A percentile compares a stretch with the other conserved stretches of the same genome.
phyloP scores from a whole-genome alignment of 164 flowering plant species.

The Chloranthus sessilifolius region DNA sequence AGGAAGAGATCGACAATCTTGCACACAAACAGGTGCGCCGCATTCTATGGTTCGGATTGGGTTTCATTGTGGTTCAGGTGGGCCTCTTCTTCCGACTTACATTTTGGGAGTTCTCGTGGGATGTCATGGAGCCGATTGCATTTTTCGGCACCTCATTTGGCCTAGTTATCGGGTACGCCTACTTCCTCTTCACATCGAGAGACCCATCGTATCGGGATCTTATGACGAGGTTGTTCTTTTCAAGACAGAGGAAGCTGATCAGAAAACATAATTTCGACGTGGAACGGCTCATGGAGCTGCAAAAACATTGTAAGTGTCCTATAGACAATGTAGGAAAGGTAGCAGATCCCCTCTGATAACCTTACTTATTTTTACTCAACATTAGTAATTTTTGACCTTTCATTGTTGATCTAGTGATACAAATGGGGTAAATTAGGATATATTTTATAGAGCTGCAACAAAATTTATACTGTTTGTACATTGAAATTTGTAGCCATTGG shows the following conservation, averaged over 20 bases:
- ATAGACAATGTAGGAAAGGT: slow-evolving; percentile 10
- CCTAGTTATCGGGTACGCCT: slow-evolving; percentile 65
- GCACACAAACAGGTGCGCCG: slow-evolving; percentile 74
- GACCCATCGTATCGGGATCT: slow-evolving; percentile 84
- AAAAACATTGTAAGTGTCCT: slow-evolving; percentile 47
- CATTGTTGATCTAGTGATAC: no score
- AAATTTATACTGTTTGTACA: no score
- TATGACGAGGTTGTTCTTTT: slow-evolving; percentile 63
- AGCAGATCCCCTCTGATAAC: no score
- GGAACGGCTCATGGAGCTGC: slow-evolving; percentile 51
- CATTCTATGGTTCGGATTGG: slow-evolving; percentile 74
- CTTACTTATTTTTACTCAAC: no score
- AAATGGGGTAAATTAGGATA: no score
- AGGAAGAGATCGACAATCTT: slow-evolving; percentile 62
- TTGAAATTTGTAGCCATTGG: no score
- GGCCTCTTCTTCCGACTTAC: slow-evolving; percentile 79
- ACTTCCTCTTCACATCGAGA: slow-evolving; percentile 72
- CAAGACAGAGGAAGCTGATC: slow-evolving; percentile 66
- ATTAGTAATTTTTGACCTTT: no score
- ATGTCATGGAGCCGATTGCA: slow-evolving; percentile 90
- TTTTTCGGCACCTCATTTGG: slow-evolving; percentile 68
- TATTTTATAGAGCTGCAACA: no score
- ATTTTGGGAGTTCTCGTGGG: slow-evolving; percentile 97
- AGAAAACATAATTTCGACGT: slow-evolving; percentile 54
- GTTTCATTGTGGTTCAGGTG: slow-evolving; percentile 47